Evolutionary conservation across 805 yeast genomes (phyloP).

Genomic region (Cyberlindnera japonica): DNA sequence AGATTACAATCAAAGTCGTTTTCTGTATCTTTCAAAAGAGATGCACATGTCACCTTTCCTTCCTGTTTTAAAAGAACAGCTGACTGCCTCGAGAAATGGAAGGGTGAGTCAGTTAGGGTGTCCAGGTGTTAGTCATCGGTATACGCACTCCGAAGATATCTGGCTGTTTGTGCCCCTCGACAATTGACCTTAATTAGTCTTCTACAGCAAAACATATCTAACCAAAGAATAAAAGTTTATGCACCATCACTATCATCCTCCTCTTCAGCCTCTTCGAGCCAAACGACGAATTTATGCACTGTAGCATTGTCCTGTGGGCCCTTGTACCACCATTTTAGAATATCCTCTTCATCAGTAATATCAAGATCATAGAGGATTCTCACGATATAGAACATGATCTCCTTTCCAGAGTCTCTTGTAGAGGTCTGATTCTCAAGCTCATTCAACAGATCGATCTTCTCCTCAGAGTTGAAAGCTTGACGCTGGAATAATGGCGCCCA

Average conservation of each 20-base stretch:
- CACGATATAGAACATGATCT: conserved; percentile 45
- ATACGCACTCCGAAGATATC: too few relatives aligned
- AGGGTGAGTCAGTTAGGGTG: too few relatives aligned
- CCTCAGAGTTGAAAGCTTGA: conserved; percentile 79
- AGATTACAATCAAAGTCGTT: too few relatives aligned
- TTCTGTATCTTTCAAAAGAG: too few relatives aligned
- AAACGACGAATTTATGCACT: conserved; percentile 74
- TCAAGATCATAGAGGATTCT: conserved; percentile 76
- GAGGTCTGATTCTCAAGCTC: conserved; percentile 40
- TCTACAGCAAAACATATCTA: not conserved
- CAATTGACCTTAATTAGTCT: not conserved
- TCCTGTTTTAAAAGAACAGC: too few relatives aligned
- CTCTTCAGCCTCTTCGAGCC: conserved; percentile 80
- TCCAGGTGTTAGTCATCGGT: too few relatives aligned
- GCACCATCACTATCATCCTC: conserved; percentile 43
- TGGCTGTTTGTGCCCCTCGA: too few relatives aligned
- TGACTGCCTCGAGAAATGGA: too few relatives aligned
- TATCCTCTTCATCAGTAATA: conserved; percentile 74
- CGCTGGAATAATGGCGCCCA: conserved; percentile 84
- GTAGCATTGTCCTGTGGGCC: conserved; percentile 38
- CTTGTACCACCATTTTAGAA: conserved; percentile 78
- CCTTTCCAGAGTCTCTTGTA: conserved; percentile 38
- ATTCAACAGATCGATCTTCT: conserved; percentile 66
- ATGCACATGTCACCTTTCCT: too few relatives aligned
- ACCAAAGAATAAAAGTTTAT: too few relatives aligned